Base-by-base conservation (phyloP, 2,329 filamentous ascomycete genomes). In the Pseudogymnoascus sp. region DNA sequence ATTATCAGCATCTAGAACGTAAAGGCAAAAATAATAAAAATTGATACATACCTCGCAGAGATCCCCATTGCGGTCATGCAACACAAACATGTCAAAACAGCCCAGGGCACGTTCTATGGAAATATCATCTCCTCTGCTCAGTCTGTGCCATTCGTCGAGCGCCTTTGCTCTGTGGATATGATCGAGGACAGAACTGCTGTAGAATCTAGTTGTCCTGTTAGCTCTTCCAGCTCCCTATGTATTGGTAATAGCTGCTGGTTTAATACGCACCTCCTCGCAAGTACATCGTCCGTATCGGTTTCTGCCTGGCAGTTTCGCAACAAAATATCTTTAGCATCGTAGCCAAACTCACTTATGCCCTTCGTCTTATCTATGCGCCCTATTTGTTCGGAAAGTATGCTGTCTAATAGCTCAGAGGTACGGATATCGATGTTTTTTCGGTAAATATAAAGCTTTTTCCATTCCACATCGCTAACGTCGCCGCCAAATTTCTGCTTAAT, bases 21-120 rank as follows among this genome's bases (percentile, higher is more conserved):
- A 25, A 36, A 37, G 16, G 16, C 34, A 5, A 6, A 62, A 19
- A 61, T 60, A 60, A 48, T 34, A 66, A 62, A 60, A 61, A 36
- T 14, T 19, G 14, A 19, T 19, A 14, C 6, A 36, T 71, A 82
- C 88, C 77, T 92, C 86, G 64, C 89, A 82, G 62, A 93, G 77
- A 72, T 96, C 92, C n/a, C 88, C 86, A 31, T 82, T 80, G 16
- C 85, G 83, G 63, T 89, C 88, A 68, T 89, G 85, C 28, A 93
- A 79, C 54, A 96, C 85, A 75, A 98, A 98, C 76, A 98, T 83
- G 75, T 98, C 95, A 74, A 96, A 96, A 13, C 89, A 89, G 19
- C 87, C 89, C 14, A 98, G 78, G 1, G 89, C 89, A 64, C 84
- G 83, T 73, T 96, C 93, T 19, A 96, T 79, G 6, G 84, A 74